Percentiles rank a stretch among this genome's conserved stretches.
These are phyloP conservation scores for Leccinum barrowsii DNA, from an alignment of 768 basidiomycete species.

Conservation along the genomic window DNA sequence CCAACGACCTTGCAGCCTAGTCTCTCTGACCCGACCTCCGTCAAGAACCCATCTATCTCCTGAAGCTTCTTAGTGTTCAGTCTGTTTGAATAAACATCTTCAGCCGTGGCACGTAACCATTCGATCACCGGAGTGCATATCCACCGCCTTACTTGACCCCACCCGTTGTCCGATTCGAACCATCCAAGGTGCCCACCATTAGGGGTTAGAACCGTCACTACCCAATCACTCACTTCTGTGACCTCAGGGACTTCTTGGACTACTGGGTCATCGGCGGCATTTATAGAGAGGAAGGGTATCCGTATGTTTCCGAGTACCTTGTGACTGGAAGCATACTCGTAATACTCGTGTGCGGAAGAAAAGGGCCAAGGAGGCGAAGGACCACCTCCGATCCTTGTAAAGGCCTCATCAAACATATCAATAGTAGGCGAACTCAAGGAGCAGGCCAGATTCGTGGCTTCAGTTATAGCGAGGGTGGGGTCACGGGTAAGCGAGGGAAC, in stretches of 20 bases:
- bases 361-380: conserved; percentile 53
- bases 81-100: conserved; percentile 43
- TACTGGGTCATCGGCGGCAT: conserved; percentile 75
- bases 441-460: conserved; percentile 44
- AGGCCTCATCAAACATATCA: conserved; percentile 54
- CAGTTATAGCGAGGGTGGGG: conserved; percentile 48
- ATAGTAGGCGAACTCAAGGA: conserved; percentile 52
- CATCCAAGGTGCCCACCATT: conserved; percentile 81
- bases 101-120: conserved; percentile 59
- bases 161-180: conserved; percentile 54
- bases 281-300: conserved; percentile 74
- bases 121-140: conserved; percentile 68
- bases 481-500: conserved; percentile 43
- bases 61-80: conserved; percentile 34
- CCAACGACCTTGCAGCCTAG: conserved; percentile 59
- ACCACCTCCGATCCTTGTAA: conserved; percentile 71
- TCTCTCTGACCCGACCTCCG: conserved; percentile 52
- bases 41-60: conserved; percentile 57
- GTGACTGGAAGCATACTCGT: conserved; percentile 56
- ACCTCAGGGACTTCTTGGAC: conserved; percentile 61
- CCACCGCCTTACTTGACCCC: conserved; percentile 48
- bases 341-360: conserved; percentile 44
- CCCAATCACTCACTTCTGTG: conserved; percentile 48
- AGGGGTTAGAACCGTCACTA: conserved; percentile 58
- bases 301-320: conserved; percentile 53